Conservation (phyloP, 1,139 yeast genomes). For the Yamadazyma sp. region DNA sequence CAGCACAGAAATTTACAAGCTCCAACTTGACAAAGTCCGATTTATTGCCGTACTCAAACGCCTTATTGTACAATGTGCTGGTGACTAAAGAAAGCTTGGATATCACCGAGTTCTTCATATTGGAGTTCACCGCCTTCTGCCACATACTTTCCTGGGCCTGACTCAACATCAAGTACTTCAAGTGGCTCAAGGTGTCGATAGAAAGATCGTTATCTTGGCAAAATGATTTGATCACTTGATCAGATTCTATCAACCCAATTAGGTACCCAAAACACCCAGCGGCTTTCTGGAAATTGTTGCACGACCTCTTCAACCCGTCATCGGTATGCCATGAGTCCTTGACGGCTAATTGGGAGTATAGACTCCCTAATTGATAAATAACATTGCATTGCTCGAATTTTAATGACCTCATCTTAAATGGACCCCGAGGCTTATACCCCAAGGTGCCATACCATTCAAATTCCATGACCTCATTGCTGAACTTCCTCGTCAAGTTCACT, state of each 20-base stretch:
- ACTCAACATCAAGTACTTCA: slow-evolving; percentile 58
- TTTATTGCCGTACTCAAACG: slow-evolving; percentile 44
- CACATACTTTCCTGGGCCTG: slow-evolving; percentile 89
- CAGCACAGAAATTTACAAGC: slow-evolving; percentile 61
- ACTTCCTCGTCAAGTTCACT: slow-evolving; percentile 30
- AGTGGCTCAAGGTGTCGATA: slow-evolving; percentile 25
- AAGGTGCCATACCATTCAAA: slow-evolving; percentile 76
- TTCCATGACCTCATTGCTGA: slow-evolving; percentile 44
- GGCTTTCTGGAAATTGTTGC: slow-evolving; percentile 63
- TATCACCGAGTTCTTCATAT: slow-evolving; percentile 59
- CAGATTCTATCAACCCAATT: slow-evolving; percentile 12
- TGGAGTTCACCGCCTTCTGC: slow-evolving; percentile 65
- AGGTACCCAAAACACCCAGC: slow-evolving; percentile 66
- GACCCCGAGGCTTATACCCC: slow-evolving; percentile 47
- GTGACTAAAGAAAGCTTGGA: slow-evolving; percentile 67
- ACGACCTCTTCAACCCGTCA: slow-evolving; percentile 62
- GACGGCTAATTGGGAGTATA: slow-evolving; percentile 57
- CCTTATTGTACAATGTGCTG: slow-evolving; percentile 52
- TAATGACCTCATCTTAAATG: slow-evolving; percentile 45
- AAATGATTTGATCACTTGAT: slow-evolving; percentile 10
- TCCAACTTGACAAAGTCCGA: slow-evolving; percentile 57
- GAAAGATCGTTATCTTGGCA: slow-evolving; percentile 24
- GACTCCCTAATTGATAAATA: slow-evolving; percentile 66
- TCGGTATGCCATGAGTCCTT: slow-evolving; percentile 42
- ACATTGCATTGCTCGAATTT: slow-evolving; percentile 61